These are phyloP conservation scores for Cladosporium phlei DNA, from an alignment of 2,329 filamentous ascomycete species.

Conservation along the genomic window DNA sequence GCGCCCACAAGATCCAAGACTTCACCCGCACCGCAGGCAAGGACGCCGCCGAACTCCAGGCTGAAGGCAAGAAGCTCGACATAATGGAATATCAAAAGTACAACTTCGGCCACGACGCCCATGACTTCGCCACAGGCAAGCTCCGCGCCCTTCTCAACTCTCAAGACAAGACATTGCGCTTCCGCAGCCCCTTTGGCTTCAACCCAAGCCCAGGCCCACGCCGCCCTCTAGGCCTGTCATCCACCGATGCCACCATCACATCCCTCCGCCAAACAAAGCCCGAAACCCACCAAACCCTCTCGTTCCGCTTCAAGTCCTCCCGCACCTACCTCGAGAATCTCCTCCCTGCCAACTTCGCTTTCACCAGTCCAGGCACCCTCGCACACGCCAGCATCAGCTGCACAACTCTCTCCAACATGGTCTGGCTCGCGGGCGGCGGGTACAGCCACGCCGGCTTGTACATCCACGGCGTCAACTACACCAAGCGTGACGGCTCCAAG, in stretches of 20 bases:
- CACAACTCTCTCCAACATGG: slow-evolving; percentile 44
- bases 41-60: slow-evolving; percentile 18
- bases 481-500: slow-evolving; percentile 44
- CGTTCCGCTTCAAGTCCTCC: slow-evolving; percentile 39
- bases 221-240: slow-evolving; percentile 4
- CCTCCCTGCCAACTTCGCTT: slow-evolving; percentile 35
- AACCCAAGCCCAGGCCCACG: slow-evolving; percentile 33
- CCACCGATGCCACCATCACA: slow-evolving; percentile 6
- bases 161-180: slow-evolving; percentile 34
- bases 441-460: slow-evolving; percentile 58
- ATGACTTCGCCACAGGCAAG: slow-evolving; percentile 47
- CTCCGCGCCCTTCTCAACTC: slow-evolving; percentile 49
- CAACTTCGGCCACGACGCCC: slow-evolving; percentile 30
- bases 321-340: slow-evolving; percentile 39
- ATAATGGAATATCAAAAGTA: slow-evolving; percentile 20
- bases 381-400: slow-evolving; percentile 37
- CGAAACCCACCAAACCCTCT: slow-evolving; percentile 35
- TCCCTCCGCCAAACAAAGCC: slow-evolving; percentile 13
- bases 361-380: slow-evolving; percentile 35
- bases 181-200: slow-evolving; percentile 41
- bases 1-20: slow-evolving; percentile 56
- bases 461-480: slow-evolving; percentile 58
- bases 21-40: slow-evolving; percentile 51
- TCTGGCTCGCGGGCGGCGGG: slow-evolving; percentile 57
- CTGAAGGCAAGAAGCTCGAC: slow-evolving; percentile 24